Base-by-base conservation (phyloP, 352 stramenopile genomes). In the Phytophthora sansomeana region DNA sequence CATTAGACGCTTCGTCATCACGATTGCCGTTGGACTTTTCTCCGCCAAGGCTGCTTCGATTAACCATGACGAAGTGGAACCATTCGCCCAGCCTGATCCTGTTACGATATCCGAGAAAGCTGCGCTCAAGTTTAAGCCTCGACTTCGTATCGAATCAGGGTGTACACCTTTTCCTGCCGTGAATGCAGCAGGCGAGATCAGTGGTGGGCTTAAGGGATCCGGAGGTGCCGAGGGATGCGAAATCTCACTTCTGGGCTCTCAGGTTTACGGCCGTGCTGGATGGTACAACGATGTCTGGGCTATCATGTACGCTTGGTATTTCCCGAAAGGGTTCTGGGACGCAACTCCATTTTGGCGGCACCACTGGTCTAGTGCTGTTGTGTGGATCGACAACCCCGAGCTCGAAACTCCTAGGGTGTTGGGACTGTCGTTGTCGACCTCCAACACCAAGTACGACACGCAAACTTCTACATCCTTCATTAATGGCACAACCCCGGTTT, bases 301-400 rank as follows among this genome's bases (percentile, higher is more conserved):
- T 1, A 24, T 24, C 21, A 24, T 24, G 44, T 52, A 39, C 35
- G n/a, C 44, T 9, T 38, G 39, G 26, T 42, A 61, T 35, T 61
- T 61, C 13, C 53, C 53, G 3, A 61, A 50, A 35, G 41, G 42
- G 2, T 19, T 9, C 1, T 35, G 30, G 28, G 13, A 10, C 21
- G 43, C 11, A 41, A 50, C 0, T 13, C 16, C 49, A 5, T 44
- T 33, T 33, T 33, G 49, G 17, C 24, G 44, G 33, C 26, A 56
- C n/a, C n/a, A n/a, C n/a, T n/a, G 56, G 56, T 14, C 36, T 21
- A 57, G 32, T 49, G 9, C 49, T 9, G 46, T 64, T 11, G n/a
- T 64, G 6, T 64, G 56, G 56, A 32, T 64, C n/a, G 56, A 64
- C 11, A 64, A 64, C 14, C 44, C 56, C 9, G 33, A 36, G 1